phyloP scores from a whole-genome alignment of 164 flowering plant genomes.

The Vitis riparia region DNA sequence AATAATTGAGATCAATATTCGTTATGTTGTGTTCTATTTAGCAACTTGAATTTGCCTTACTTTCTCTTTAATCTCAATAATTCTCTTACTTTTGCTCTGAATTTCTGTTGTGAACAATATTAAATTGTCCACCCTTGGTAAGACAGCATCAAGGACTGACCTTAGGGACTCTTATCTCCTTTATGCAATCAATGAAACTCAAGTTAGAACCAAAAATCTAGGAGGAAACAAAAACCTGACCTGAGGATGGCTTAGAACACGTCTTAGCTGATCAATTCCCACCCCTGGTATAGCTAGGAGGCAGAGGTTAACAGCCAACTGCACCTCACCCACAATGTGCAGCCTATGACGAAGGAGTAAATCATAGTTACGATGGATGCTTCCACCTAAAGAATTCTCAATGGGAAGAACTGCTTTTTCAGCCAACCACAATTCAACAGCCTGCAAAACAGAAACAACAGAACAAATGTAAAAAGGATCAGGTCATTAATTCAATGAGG shows the following conservation, averaged over 20 bases:
- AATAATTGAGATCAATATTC: too few species aligned
- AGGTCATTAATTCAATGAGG: background rate
- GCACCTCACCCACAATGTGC: conserved; percentile 78
- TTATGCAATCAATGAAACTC: too few species aligned
- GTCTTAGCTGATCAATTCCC: conserved; percentile 48
- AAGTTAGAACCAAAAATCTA: too few species aligned
- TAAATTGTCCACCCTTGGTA: too few species aligned
- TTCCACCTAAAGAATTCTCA: conserved; percentile 69
- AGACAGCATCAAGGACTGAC: too few species aligned
- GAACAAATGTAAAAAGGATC: background rate
- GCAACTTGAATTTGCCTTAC: too few species aligned
- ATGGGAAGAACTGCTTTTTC: conserved; percentile 76
- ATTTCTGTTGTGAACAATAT: too few species aligned
- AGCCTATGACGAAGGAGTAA: conserved; percentile 71
- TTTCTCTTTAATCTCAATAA: too few species aligned
- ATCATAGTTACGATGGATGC: conserved; percentile 73
- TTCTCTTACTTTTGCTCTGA: too few species aligned
- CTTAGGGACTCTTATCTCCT: too few species aligned
- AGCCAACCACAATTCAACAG: conserved; percentile 72
- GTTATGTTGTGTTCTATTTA: too few species aligned
- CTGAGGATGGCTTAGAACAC: conserved; percentile 70
- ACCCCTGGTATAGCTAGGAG: conserved; percentile 71
- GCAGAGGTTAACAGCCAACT: conserved; percentile 58
- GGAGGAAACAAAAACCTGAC: conserved; percentile 18
- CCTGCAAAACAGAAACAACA: conserved; percentile 34